Base-by-base conservation (phyloP, 2,329 filamentous ascomycete species). In the Curvularia hawaiiensis region DNA sequence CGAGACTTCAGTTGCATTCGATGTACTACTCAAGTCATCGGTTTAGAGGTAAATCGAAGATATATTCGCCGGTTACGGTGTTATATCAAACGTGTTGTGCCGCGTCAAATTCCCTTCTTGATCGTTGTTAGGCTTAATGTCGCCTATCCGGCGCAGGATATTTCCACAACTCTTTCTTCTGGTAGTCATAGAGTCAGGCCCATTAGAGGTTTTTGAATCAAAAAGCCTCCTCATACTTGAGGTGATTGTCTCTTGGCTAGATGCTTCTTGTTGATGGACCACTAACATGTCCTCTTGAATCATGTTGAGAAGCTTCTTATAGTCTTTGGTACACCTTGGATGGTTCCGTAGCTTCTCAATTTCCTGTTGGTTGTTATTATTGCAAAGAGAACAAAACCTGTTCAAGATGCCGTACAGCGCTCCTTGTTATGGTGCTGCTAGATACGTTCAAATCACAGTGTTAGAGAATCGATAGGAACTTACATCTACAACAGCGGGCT, bases 91-190 rank as follows among this genome's bases (percentile, higher is more conserved):
- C 12, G 49, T 51, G 12, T 51, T 16, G 6, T 18, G 12, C 14
- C 49, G 28, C 8, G 49, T 31, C 4, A 41, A 16, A 24, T 41
- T 24, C 28, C 3, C 43, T 31, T 54, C 51, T 22, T 33, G 51
- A 9, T 54, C 44, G n/a, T 28, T 28, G 14, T 18, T 8, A 40
- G 35, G 35, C 12, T 18, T 39, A 6, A 54, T 54, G 4, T 48
- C 51, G 18, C 35, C 44, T 12, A 54, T 24, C 10, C 26, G 48
- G 18, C 51, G 51, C 33, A 40, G 14, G 0, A 54, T 28, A 14
- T 54, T 43, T 20, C 44, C 44, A 10, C 43, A 54, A 10, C 51
- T 54, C 51, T 54, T 54, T 54, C 51, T 28, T 54, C 43, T 18
- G 6, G 18, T 4, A 20, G 22, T n/a, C 47, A n/a, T 10, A 2